A percentile compares a stretch with the other conserved stretches of the same genome.
These are phyloP conservation scores for Ascosphaera pollenicola DNA, from an alignment of 2,329 filamentous ascomycete species.

Conservation along the genomic window DNA sequence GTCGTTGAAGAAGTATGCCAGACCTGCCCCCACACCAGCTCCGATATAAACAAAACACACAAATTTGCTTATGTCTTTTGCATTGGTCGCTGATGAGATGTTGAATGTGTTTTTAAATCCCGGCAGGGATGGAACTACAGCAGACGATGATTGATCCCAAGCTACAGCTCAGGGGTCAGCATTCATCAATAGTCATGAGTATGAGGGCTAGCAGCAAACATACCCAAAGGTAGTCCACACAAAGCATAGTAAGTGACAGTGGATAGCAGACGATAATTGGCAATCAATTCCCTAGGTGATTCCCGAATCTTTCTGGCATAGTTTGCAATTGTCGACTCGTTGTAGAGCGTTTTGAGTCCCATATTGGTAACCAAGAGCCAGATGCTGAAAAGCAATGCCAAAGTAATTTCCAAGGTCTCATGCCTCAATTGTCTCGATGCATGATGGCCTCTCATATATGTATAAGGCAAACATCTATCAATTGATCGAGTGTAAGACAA, in stretches of 20 bases:
- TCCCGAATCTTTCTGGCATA: background rate
- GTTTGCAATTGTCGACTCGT: background rate
- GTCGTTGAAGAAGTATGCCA: constrained; percentile 20
- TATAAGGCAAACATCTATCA: background rate
- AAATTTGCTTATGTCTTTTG: constrained; percentile 13
- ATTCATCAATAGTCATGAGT: background rate
- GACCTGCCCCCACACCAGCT: constrained; percentile 10
- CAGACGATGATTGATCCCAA: constrained; percentile 15
- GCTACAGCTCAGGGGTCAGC: constrained; percentile 6
- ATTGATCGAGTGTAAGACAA: background rate
- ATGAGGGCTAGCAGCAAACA: background rate
- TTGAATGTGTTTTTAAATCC: constrained; percentile 17
- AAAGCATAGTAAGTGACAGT: background rate
- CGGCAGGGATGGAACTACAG: constrained; percentile 13
- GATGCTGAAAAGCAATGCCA: background rate
- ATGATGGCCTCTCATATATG: too few species aligned
- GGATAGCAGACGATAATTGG: background rate
- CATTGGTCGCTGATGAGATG: constrained; percentile 11
- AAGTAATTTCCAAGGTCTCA: background rate
- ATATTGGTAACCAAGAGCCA: background rate
- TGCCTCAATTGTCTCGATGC: too few species aligned
- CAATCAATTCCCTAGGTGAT: background rate
- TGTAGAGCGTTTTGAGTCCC: background rate
- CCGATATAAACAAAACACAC: constrained; percentile 18
- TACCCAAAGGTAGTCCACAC: background rate